Percentiles rank a stretch among this genome's conserved stretches.
Conservation (phyloP, 2,329 filamentous ascomycete genomes). For the Geosmithia putterillii region DNA sequence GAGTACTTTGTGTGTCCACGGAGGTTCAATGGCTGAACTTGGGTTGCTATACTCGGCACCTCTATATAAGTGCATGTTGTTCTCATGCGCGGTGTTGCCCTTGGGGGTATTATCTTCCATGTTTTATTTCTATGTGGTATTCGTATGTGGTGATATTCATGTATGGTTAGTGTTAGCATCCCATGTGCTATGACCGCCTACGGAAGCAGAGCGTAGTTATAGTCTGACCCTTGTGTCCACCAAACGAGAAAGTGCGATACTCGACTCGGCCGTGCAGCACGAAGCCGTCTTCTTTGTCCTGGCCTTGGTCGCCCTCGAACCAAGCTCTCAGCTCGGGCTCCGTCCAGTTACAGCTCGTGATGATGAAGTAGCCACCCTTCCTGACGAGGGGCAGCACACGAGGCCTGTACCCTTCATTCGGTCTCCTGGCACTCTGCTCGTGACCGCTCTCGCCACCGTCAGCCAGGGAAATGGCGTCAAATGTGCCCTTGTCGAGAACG, state of each 20-base stretch:
- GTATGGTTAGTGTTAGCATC: not conserved
- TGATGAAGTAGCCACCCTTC: constrained; percentile 59
- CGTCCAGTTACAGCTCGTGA: constrained; percentile 98
- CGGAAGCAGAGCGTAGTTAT: constrained; percentile 80
- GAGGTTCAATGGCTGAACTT: no score
- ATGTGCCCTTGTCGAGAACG: constrained; percentile 95
- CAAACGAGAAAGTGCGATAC: constrained; percentile 83
- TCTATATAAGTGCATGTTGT: not conserved
- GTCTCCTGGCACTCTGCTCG: constrained; percentile 25
- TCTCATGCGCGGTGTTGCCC: no score
- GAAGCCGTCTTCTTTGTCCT: constrained; percentile 29
- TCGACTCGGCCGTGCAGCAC: constrained; percentile 55
- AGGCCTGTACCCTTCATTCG: constrained; percentile 64
- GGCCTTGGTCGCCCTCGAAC: constrained; percentile 41
- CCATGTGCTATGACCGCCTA: constrained; percentile 13
- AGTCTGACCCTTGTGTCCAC: constrained; percentile 75
- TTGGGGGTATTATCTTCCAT: not conserved
- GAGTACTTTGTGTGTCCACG: no score
- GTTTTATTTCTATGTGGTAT: not conserved
- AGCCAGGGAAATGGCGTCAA: constrained; percentile 82
- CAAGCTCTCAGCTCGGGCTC: constrained; percentile 71
- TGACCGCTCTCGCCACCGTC: constrained; percentile 29
- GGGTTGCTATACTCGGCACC: no score
- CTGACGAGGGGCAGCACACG: constrained; percentile 58
- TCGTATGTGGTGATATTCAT: not conserved